Percentiles rank a stretch among this genome's conserved stretches.
Conservation (phyloP, 208 protist species). For the Endotrypanum monterogeii region DNA sequence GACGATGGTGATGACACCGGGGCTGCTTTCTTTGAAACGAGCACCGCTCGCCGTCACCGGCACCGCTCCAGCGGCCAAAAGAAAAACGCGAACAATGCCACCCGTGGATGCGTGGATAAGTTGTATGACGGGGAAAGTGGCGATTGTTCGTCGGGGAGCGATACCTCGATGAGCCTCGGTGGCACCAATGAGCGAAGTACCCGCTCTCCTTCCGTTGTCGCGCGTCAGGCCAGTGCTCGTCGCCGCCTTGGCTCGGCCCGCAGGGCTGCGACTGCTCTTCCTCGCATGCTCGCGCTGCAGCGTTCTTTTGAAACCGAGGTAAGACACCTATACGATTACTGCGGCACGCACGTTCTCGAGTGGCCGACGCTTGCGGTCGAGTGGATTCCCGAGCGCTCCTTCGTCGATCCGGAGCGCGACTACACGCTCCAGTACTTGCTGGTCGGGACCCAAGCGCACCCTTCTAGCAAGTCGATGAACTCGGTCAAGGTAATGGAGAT, state of each 20-base stretch:
- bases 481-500: constrained; percentile 61
- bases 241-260: constrained; percentile 1
- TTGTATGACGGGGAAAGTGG: background rate
- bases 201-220: background rate
- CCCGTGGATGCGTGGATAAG: background rate
- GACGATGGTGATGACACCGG: constrained; percentile 1
- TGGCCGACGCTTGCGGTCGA: constrained; percentile 64
- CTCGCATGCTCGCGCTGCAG: constrained; percentile 49
- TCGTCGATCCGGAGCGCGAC: constrained; percentile 46
- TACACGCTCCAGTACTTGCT: constrained; percentile 67
- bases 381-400: constrained; percentile 56
- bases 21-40: background rate
- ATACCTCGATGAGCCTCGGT: background rate
- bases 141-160: background rate
- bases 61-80: background rate
- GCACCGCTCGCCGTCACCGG: background rate
- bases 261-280: constrained; percentile 25
- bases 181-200: background rate
- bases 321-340: constrained; percentile 49
- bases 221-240: constrained; percentile 1
- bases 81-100: background rate
- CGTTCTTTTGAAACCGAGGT: constrained; percentile 40
- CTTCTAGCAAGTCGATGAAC: constrained; percentile 23
- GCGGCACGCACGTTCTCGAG: constrained; percentile 48
- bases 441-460: constrained; percentile 49